phyloP scores from a whole-genome alignment of 2,329 filamentous ascomycete species.

The Volutella citrinella region DNA sequence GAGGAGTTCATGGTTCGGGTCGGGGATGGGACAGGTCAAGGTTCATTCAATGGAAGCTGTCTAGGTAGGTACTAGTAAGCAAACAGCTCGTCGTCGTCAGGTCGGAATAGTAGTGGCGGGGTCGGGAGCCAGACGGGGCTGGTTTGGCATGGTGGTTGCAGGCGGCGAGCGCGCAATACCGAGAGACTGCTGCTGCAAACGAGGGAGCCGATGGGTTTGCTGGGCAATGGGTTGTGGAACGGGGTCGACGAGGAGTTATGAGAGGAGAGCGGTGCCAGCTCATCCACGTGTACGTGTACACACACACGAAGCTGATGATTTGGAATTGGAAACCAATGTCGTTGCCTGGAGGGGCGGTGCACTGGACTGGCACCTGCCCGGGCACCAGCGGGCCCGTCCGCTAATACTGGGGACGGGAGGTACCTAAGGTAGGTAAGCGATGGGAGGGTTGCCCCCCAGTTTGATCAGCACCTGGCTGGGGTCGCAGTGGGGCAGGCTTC shows the following conservation, averaged over 20 bases:
- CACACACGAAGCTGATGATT: not conserved
- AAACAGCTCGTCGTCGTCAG: too few species aligned
- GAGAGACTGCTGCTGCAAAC: not conserved
- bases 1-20: conserved; percentile 36
- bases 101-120: conserved; percentile 24
- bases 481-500: not conserved
- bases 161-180: conserved; percentile 16
- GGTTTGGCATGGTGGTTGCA: conserved; percentile 31
- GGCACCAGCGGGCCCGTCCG: too few species aligned
- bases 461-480: not conserved
- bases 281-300: too few species aligned
- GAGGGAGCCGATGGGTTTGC: conserved; percentile 1
- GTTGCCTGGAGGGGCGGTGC: too few species aligned
- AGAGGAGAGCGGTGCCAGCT: not conserved
- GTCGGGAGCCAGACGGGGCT: conserved; percentile 22
- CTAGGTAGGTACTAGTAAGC: too few species aligned
- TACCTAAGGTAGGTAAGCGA: too few species aligned
- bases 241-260: not conserved
- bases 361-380: too few species aligned
- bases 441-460: conserved; percentile 2
- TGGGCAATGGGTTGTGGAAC: not conserved
- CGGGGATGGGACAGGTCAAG: conserved; percentile 24
- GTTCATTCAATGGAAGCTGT: too few species aligned
- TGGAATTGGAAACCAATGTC: not conserved
- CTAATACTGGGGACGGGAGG: too few species aligned